Evolutionary conservation across 768 basidiomycete species (phyloP).

Genomic region (Leccinum incarnatum): DNA sequence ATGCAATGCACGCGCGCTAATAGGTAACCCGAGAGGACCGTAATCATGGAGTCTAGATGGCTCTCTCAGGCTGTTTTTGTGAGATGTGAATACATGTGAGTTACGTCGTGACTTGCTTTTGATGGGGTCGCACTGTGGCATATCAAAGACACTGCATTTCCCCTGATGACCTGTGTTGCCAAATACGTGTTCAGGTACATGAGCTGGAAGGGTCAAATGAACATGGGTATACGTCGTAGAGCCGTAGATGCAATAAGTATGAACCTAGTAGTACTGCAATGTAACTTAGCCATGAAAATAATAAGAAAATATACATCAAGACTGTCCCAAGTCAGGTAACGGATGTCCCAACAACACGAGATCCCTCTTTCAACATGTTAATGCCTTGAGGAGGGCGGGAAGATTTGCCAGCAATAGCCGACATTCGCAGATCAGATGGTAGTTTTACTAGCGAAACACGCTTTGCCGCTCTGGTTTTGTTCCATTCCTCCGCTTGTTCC

Average conservation of each 20-base stretch:
- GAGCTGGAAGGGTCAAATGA: background rate
- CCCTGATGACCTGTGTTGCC: background rate
- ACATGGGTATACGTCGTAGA: constrained; percentile 3
- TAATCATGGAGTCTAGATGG: background rate
- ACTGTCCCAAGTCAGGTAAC: constrained; percentile 3
- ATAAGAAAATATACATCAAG: constrained; percentile 6
- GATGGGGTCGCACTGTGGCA: background rate
- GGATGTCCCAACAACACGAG: constrained; percentile 1
- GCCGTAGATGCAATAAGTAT: constrained; percentile 8
- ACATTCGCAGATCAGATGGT: constrained; percentile 50
- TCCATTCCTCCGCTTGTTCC: constrained; percentile 87
- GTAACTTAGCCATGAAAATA: constrained; percentile 3
- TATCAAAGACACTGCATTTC: constrained; percentile 1
- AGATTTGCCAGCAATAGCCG: constrained; percentile 19
- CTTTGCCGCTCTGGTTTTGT: constrained; percentile 79
- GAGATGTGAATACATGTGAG: background rate
- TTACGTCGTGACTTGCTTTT: constrained; percentile 1
- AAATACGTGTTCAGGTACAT: background rate
- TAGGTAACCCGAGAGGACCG: background rate
- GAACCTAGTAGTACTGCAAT: background rate
- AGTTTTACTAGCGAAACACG: constrained; percentile 79
- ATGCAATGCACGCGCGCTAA: background rate
- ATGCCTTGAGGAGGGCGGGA: constrained; percentile 5
- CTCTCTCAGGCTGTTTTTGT: constrained; percentile 1
- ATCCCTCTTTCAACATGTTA: constrained; percentile 10